Evolutionary conservation across 2,329 filamentous ascomycete genomes (phyloP).

Genomic region (Delphinella strobiligena): DNA sequence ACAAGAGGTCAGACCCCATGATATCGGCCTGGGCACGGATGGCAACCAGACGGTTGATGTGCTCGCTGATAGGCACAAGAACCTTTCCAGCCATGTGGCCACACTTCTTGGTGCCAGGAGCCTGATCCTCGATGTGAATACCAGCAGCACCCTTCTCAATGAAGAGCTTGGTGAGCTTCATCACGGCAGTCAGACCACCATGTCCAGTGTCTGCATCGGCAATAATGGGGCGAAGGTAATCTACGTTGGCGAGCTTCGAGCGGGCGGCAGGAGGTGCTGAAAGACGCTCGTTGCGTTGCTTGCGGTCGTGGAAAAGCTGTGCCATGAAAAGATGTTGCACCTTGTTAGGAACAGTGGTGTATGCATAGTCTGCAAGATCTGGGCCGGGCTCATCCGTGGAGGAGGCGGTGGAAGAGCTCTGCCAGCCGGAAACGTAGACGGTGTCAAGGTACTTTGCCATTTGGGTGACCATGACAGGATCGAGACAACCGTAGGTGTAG

Average conservation of each 20-base stretch:
- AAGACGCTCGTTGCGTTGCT: conserved; percentile 91
- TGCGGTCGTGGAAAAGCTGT: conserved; percentile 98
- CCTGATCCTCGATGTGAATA: conserved; percentile 98
- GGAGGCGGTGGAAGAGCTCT: conserved; percentile 92
- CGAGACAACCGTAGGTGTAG: conserved; percentile 93
- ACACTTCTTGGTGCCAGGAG: conserved; percentile 97
- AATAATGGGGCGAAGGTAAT: conserved; percentile 91
- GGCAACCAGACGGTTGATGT: conserved; percentile 94
- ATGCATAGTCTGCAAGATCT: conserved; percentile 93
- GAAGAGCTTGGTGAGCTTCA: conserved; percentile 99
- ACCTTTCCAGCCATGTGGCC: conserved; percentile 99
- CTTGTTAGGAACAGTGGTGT: conserved; percentile 94
- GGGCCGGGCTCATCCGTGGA: conserved; percentile 91
- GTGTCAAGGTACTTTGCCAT: conserved; percentile 99
- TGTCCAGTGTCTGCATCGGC: conserved; percentile 96
- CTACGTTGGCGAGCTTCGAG: conserved; percentile 61
- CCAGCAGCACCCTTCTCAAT: conserved; percentile 92
- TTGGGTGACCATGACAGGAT: conserved; percentile 96
- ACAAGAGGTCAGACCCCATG: conserved; percentile 85
- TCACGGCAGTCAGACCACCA: conserved; percentile 92
- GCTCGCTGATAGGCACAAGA: conserved; percentile 88
- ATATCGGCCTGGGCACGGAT: conserved; percentile 97
- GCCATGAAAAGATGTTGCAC: conserved; percentile 96
- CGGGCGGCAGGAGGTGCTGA: conserved; percentile 63
- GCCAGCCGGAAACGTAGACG: conserved; percentile 97